Conservation (phyloP, 176 grass and related monocot species). For the Hyparrhenia diplandra region DNA sequence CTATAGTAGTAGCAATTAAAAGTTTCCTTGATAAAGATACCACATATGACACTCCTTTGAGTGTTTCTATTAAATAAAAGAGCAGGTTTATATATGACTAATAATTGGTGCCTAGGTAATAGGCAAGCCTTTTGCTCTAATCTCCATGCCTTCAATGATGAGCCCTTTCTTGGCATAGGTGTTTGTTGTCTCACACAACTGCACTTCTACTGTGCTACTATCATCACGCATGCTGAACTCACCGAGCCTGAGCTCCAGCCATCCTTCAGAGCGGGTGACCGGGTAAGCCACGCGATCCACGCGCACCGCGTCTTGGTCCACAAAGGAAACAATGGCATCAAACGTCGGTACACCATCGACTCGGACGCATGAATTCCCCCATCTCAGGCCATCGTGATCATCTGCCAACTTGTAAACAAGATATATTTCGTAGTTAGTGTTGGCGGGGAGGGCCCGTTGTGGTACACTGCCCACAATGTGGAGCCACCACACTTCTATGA, state of each 20-base stretch:
- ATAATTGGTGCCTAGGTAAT: no score
- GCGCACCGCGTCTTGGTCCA: background rate
- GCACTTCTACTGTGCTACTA: background rate
- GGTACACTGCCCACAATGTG: background rate
- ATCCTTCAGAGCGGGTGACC: background rate
- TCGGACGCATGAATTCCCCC: background rate
- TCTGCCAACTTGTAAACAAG: background rate
- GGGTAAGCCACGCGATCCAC: background rate
- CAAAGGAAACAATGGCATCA: background rate
- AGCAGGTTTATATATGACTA: no score
- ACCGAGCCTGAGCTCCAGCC: conserved; percentile 10
- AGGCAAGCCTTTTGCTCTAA: background rate
- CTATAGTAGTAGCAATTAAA: no score
- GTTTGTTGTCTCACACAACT: background rate
- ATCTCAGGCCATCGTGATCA: background rate
- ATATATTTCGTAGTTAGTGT: background rate
- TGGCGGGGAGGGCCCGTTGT: background rate
- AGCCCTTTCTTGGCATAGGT: background rate
- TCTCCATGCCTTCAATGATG: conserved; percentile 1
- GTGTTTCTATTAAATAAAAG: no score
- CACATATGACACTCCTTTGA: no score
- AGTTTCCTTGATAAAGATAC: no score
- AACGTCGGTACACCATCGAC: background rate
- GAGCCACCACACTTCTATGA: conserved; percentile 9
- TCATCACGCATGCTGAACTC: background rate